Evolutionary conservation across 257 asterid species (phyloP).

Genomic region (Mentha longifolia): DNA sequence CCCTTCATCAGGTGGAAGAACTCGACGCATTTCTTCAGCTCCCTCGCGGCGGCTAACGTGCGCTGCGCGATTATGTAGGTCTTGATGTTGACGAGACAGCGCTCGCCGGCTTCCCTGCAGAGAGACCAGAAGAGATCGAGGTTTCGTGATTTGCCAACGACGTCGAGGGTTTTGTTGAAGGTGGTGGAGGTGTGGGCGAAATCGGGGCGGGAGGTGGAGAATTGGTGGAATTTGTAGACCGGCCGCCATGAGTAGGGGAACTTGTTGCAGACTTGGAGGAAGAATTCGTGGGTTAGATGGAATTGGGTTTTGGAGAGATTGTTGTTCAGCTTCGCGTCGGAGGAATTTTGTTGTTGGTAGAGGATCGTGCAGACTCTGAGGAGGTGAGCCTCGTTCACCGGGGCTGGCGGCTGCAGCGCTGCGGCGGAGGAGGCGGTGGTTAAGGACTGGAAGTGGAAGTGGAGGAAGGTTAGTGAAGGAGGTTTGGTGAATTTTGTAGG

Average conservation of each 20-base stretch:
- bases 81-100: conserved; percentile 60
- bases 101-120: conserved; percentile 60
- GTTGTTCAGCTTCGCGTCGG: conserved; percentile 57
- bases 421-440: conserved; percentile 29
- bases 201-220: conserved; percentile 49
- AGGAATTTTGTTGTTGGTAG: conserved; percentile 83
- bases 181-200: conserved; percentile 76
- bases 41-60: conserved; percentile 74
- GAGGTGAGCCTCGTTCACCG: conserved; percentile 68
- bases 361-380: conserved; percentile 81
- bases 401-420: conserved; percentile 29
- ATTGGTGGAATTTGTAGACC: conserved; percentile 70
- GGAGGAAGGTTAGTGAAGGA: too few relatives aligned
- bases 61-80: too few relatives aligned
- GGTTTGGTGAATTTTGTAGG: conserved; percentile 21
- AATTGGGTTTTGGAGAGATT: conserved; percentile 57
- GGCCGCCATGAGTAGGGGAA: conserved; percentile 92
- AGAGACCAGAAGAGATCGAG: conserved; percentile 86
- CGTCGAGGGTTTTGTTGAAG: conserved; percentile 74
- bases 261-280: conserved; percentile 83
- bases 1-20: conserved; percentile 78
- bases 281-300: conserved; percentile 76
- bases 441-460: conserved; percentile 43
- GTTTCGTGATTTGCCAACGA: conserved; percentile 82
- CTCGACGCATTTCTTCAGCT: conserved; percentile 81